Evolutionary conservation across 139 green algal species (phyloP), one percentile per base, ranked within the genome.

Genomic region (Volvox africanus): DNA sequence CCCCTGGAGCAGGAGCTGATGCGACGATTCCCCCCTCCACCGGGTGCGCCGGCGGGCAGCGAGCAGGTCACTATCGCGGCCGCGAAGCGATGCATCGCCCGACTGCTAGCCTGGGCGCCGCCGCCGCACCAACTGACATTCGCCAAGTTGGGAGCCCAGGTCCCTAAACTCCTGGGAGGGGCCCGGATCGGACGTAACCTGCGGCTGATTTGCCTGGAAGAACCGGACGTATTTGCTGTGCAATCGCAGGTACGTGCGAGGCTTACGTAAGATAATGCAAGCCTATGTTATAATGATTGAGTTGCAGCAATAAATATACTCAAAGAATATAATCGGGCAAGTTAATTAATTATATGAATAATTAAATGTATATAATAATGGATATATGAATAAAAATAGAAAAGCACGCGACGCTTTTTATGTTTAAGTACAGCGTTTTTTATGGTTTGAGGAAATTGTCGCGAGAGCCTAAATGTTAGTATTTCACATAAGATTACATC

Each of bases 131-230:
- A 90, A 55, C 69, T 90, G 35, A 90, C 86, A 1, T 90, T 90
- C 20, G 86, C 86, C 44, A 90, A 90, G 86, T 44, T 90, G n/a
- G 86, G 86, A 12, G 86, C 86, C 71, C 86, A 90, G 84, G 84
- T 89, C 37, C 86, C 86, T 55, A 90, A 90, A 69, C 50, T 90
- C 50, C 86, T 90, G 50, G 86, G 71, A 24, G 86, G 86, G 11
- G 86, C 73, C 6, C 86, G 86, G 35, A 83, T 90, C 50, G 73
- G 73, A 50, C 86, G 86, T 24, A 90, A 90, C 86, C 50, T 90
- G 44, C 86, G 86, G 16, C 71, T 90, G 50, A 13, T 90, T 22
- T 90, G 86, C 71, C n/a, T 90, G 73, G 86, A 90, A 75, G 86
- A 90, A 69, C 86, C 86, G 24, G 86, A 76, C n/a, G 86, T 90